A percentile compares a stretch with the other conserved stretches of the same genome.
phyloP scores from a whole-genome alignment of 2,329 filamentous ascomycete genomes.

The Xylariaceae sp. region DNA sequence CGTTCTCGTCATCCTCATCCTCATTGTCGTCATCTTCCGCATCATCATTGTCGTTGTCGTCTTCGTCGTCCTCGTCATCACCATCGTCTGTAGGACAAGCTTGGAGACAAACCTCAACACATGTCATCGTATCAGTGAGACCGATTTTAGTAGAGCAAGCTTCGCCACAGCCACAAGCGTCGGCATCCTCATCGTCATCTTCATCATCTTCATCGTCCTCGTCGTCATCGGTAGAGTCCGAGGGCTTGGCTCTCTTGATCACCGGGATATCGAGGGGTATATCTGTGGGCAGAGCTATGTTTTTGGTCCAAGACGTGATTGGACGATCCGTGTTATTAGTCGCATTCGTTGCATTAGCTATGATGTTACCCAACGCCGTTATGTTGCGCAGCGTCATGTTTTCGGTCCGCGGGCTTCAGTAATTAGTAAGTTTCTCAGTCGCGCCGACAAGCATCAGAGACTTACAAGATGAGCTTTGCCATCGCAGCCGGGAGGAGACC shows the following conservation, averaged over 20 bases:
- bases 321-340: background rate
- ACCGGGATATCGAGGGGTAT: too few species aligned
- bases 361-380: too few species aligned
- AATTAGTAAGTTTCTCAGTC: background rate
- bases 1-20: too few species aligned
- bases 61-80: too few species aligned
- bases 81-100: too few species aligned
- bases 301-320: background rate
- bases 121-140: too few species aligned
- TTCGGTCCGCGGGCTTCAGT: slow-evolving; percentile 1
- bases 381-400: too few species aligned
- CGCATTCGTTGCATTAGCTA: background rate
- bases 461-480: slow-evolving; percentile 28
- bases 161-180: too few species aligned
- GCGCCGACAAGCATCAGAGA: background rate
- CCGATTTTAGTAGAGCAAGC: too few species aligned
- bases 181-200: background rate
- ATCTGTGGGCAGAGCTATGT: background rate
- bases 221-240: background rate
- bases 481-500: slow-evolving; percentile 26
- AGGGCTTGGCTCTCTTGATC: background rate
- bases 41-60: too few species aligned
- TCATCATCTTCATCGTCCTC: background rate
- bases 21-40: too few species aligned
- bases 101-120: too few species aligned